Evolutionary conservation across 2,329 filamentous ascomycete species (phyloP), one percentile per base, ranked within the genome.

Genomic region (Purpureocillium lavendulum): DNA sequence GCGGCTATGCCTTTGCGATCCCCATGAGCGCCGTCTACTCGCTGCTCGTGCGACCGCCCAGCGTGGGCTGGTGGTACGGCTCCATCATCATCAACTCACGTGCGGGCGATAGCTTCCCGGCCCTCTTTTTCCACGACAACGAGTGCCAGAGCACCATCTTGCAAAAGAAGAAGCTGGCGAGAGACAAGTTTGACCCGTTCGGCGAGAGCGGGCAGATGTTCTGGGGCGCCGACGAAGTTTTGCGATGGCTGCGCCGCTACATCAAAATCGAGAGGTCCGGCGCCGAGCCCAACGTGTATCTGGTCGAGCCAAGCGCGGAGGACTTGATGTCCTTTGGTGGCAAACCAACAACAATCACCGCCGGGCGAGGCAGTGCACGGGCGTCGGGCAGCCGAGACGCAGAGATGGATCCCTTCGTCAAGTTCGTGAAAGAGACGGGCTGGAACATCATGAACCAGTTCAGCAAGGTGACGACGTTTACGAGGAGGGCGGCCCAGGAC

Each of bases 371-470:
- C 16, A 37, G 41, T 58, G 35, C 59, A 51, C 59, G 60, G 4
- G 59, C 60, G 2, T 47, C 65, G 13, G 65, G 66, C 40, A 50
- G 60, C 32, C 55, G 69, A 42, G 85, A 90, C 51, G 85, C 78
- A 2, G 76, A 79, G 36, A 94, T 94, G 86, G 90, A 98, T 54
- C 89, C 90, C 1, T 78, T 98, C 36, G 86, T 86, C 48, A 96
- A 95, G 60, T 86, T 89, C 34, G 72, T 97, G 48, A 97, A 96
- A 59, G 89, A 97, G 59, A 87, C 90, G 0, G 80, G 89, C 28
- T 98, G 92, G 92, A 96, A 87, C 48, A 81, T 98, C 41, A 77
- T 98, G 66, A 92, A 98, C 62, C 92, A 94, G 60, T 84, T 98
- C 54, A 94, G 88, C 64, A 92, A 94, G 59, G 92, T 98, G 35